Evolutionary conservation across 306 rosid genomes (phyloP), one percentile per base, ranked within the genome.

Genomic region (Clitoria ternatea): DNA sequence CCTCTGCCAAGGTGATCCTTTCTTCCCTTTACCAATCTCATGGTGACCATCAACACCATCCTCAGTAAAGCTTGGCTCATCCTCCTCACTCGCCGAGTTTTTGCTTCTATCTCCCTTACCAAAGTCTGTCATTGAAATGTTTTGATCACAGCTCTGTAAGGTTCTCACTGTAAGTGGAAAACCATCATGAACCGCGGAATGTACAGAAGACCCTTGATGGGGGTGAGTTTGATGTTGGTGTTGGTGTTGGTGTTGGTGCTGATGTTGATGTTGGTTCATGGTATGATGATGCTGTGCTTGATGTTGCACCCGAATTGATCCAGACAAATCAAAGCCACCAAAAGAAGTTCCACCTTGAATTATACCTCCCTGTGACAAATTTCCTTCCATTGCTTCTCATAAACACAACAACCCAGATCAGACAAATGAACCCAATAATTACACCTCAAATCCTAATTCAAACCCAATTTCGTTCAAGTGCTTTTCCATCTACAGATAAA

Each of bases 1-100:
- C 6, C 97, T 90, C 66, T 92, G 98, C 98, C 97, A 92, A 4
- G 88, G 85, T 0, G 83, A 88, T 3, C 87, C 91, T 83, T 86
- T 92, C 82, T 87, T 90, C 79, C 96, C 97, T 81, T 77, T 82
- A 63, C 71, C 54, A 1, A 15, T 54, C 76, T 92, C 92, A 55
- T 76, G 74, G 32, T 80, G 79, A 77, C 84, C 82, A 53, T 91
- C 96, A 54, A 72, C 27, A 62, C 91, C 89, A 30, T 88, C 97
- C 54, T 92, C 98, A 0, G 56, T 84, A 80, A 83, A 80, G 82
- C 92, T 88, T 0, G 78, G 93, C 75, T 92, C 98, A 30, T 90
- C 98, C 26, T 92, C 96, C 32, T 91, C 92, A 5, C 98, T 92
- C 0, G 73, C 80, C 0, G 92, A 90, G 90, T 83, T 87, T 73